Evolutionary conservation across 805 yeast genomes (phyloP).

Genomic region (Candida nemodendra): DNA sequence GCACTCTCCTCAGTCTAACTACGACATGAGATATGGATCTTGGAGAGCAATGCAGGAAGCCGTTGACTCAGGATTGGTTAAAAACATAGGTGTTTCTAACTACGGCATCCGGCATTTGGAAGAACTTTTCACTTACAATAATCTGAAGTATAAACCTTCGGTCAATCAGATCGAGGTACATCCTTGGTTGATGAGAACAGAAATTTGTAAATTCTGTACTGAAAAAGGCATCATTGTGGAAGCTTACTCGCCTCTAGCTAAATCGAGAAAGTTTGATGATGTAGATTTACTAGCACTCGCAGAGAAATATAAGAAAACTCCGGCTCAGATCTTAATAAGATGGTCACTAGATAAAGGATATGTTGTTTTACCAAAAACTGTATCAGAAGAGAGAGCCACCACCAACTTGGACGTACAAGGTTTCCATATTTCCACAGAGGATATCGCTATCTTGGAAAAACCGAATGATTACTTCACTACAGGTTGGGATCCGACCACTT

Average conservation of each 20-base stretch:
- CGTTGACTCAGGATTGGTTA: slow-evolving; percentile 47
- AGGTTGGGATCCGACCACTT: slow-evolving; percentile 26
- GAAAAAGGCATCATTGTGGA: slow-evolving; percentile 48
- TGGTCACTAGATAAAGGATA: slow-evolving; percentile 69
- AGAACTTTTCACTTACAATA: slow-evolving; percentile 47
- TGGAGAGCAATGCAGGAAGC: slow-evolving; percentile 57
- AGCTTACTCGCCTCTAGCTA: slow-evolving; percentile 66
- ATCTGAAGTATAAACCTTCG: slow-evolving; percentile 41
- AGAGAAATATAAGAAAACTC: slow-evolving; percentile 44
- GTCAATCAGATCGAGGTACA: slow-evolving; percentile 50
- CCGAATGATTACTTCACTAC: slow-evolving; percentile 30
- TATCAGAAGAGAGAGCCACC: slow-evolving; percentile 31
- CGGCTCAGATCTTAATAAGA: slow-evolving; percentile 59
- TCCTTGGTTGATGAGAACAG: slow-evolving; percentile 46
- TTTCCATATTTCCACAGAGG: slow-evolving; percentile 38
- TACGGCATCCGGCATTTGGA: slow-evolving; percentile 54
- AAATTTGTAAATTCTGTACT: slow-evolving; percentile 43
- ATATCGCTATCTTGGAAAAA: slow-evolving; percentile 35
- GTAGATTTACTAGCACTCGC: slow-evolving; percentile 42
- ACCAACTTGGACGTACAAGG: slow-evolving; percentile 41
- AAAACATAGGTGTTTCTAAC: slow-evolving; percentile 62
- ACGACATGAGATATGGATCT: slow-evolving; percentile 41
- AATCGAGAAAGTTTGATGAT: slow-evolving; percentile 46
- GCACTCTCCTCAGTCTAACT: slow-evolving; percentile 49
- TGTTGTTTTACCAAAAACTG: slow-evolving; percentile 37